Base-by-base conservation (phyloP, 768 basidiomycete species). In the Lentinula sp. region DNA sequence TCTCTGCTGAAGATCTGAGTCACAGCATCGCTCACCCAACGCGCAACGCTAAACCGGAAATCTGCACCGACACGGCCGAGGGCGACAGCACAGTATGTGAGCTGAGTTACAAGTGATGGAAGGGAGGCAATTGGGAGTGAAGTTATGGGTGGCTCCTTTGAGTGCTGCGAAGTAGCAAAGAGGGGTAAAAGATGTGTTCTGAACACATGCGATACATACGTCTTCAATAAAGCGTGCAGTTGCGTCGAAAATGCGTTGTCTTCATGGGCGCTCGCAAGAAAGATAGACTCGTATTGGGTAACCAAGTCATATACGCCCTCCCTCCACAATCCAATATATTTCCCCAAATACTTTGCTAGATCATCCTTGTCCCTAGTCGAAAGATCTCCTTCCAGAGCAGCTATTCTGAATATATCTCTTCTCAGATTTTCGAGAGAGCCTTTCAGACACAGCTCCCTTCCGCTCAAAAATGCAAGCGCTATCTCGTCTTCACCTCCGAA, bases 11-110 rank as follows among this genome's bases (percentile, higher is more conserved):
- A 83, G 6, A 84, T 80, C 31, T 74, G 70, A 3, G 80, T 70
- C 10, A 94, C 87, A 1, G 90, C 88, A 49, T 76, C 72, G 42
- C 80, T 79, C 69, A 95, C 86, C 2, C 90, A 75, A n/a, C 80
- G 79, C 3, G 81, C 81, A 34, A 97, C 75, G 16, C 88, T 73
- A 0, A 79, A 73, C 35, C 87, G 84, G 72, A 99, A 98, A 70
- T 97, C 95, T 66, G 96, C 80, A 0, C 96, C 96, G 15, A 96
- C 82, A n/a, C 95, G 85, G 0, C 92, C 81, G 68, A 97, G 97
- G 0, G 95, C 94, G 16, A 87, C 85, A 7, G 94, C 87, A 70
- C 95, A 97, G 73, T 98, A 98, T 11, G 91, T 89, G 49, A 98
- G 82, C 67, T 98, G 96, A 0, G 95, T 96, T 61, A 97, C 84